Conservation (phyloP, 2,329 filamentous ascomycete species). For the Fusarium sublunatum region DNA sequence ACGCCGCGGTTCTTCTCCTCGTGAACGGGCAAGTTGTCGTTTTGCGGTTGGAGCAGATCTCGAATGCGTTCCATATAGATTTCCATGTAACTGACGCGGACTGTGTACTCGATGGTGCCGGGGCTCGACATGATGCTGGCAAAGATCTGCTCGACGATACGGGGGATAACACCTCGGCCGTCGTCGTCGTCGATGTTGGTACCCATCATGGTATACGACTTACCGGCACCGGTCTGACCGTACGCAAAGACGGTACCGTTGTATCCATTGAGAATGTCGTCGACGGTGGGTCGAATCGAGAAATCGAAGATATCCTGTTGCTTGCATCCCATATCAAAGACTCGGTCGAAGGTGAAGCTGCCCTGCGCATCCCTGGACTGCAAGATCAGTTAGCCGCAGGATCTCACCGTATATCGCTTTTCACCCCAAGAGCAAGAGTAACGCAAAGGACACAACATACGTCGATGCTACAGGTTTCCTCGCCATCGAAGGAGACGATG, state of each 20-base stretch:
- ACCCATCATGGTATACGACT: constrained; percentile 92
- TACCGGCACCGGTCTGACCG: constrained; percentile 97
- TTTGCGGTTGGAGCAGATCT: constrained; percentile 89
- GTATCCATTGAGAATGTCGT: constrained; percentile 98
- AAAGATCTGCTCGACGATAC: constrained; percentile 98
- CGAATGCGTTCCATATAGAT: constrained; percentile 99
- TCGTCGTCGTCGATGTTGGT: constrained; percentile 89
- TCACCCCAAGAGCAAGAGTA: background rate
- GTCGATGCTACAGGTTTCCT: constrained; percentile 88
- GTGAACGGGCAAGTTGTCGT: constrained; percentile 97
- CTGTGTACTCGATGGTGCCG: constrained; percentile 97
- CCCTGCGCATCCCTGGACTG: constrained; percentile 86
- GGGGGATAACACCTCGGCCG: constrained; percentile 92
- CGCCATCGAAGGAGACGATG: constrained; percentile 87
- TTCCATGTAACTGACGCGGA: constrained; percentile 98
- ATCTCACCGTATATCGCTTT: constrained; percentile 8
- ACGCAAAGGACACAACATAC: constrained; percentile 63
- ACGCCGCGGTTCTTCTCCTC: constrained; percentile 97
- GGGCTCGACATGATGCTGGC: constrained; percentile 92
- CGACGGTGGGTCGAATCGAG: constrained; percentile 94
- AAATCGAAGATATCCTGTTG: constrained; percentile 98
- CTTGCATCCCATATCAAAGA: constrained; percentile 92
- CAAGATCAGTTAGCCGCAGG: constrained; percentile 42
- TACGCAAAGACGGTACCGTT: constrained; percentile 99
- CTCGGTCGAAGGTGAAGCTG: constrained; percentile 95